A percentile compares a stretch with the other conserved stretches of the same genome.
Conservation (phyloP, 106 monocot genomes). For the Amphibolis antarctica region DNA sequence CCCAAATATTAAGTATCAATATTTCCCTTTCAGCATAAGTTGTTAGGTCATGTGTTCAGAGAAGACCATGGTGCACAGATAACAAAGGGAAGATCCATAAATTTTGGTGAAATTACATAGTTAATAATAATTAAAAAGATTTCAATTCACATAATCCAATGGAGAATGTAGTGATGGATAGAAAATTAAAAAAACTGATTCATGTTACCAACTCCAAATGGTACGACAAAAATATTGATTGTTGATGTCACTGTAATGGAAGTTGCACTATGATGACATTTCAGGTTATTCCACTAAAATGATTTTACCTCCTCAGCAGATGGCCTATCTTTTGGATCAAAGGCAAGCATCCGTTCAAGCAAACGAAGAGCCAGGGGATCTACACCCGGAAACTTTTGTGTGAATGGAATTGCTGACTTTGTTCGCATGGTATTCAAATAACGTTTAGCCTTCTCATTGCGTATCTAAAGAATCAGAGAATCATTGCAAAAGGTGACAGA, state of each 20-base stretch:
- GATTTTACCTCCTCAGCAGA: slow-evolving; percentile 53
- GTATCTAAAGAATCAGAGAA: slow-evolving; percentile 28
- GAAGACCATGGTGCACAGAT: no score
- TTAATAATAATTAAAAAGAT: no score
- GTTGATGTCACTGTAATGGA: background rate
- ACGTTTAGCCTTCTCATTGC: slow-evolving; percentile 69
- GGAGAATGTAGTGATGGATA: no score
- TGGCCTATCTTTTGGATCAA: slow-evolving; percentile 72
- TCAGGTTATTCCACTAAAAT: background rate
- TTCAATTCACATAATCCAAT: no score
- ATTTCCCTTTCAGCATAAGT: background rate
- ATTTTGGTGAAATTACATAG: no score
- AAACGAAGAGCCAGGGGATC: slow-evolving; percentile 54
- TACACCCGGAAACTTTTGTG: slow-evolving; percentile 46
- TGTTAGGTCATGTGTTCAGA: no score
- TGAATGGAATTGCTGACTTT: slow-evolving; percentile 43
- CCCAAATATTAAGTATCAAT: background rate
- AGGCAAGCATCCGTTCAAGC: slow-evolving; percentile 52
- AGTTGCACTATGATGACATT: background rate
- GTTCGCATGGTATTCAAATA: slow-evolving; percentile 58
- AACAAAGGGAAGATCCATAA: no score
- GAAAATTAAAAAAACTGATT: no score
- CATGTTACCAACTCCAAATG: no score
- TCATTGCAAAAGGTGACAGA: background rate
- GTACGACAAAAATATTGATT: no score